A percentile compares a stretch with the other conserved stretches of the same genome.
Evolutionary conservation across 1,284 basidiomycete species (phyloP).

Genomic region (Ceratobasidium sp.): DNA sequence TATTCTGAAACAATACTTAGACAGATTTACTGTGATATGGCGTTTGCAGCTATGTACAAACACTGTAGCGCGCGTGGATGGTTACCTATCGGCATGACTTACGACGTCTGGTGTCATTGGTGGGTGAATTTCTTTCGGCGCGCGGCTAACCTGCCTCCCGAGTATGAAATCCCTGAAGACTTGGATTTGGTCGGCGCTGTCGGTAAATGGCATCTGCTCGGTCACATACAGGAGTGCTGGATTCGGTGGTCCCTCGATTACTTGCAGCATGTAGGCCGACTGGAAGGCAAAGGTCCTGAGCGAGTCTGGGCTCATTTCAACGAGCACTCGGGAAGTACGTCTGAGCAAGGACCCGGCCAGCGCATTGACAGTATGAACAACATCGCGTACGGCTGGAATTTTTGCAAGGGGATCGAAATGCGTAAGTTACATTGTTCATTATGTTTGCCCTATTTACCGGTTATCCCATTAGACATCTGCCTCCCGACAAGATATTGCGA

Average conservation of each 20-base stretch:
- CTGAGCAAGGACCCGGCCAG: constrained; percentile 6
- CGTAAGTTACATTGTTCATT: background rate
- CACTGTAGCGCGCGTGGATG: background rate
- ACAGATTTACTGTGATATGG: background rate
- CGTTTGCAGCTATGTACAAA: background rate
- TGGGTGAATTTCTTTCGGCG: background rate
- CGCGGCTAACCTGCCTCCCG: background rate
- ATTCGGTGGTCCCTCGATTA: background rate
- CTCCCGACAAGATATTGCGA: too few relatives aligned
- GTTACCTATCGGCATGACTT: background rate
- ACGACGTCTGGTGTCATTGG: background rate
- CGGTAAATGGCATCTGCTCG: constrained; percentile 26
- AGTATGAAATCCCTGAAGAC: background rate
- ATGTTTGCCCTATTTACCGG: too few relatives aligned
- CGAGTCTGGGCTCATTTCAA: constrained; percentile 10
- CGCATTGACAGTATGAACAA: background rate
- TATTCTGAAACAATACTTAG: background rate
- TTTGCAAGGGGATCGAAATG: background rate
- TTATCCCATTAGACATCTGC: too few relatives aligned
- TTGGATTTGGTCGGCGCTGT: constrained; percentile 4
- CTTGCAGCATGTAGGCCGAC: constrained; percentile 2
- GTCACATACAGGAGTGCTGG: background rate
- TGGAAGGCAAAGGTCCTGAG: constrained; percentile 16
- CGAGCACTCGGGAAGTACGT: too few relatives aligned
- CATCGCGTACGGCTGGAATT: background rate